Percentiles rank a stretch among this genome's conserved stretches.
Evolutionary conservation across 352 stramenopile species (phyloP).

Genomic region (Phytophthora boehmeriae): DNA sequence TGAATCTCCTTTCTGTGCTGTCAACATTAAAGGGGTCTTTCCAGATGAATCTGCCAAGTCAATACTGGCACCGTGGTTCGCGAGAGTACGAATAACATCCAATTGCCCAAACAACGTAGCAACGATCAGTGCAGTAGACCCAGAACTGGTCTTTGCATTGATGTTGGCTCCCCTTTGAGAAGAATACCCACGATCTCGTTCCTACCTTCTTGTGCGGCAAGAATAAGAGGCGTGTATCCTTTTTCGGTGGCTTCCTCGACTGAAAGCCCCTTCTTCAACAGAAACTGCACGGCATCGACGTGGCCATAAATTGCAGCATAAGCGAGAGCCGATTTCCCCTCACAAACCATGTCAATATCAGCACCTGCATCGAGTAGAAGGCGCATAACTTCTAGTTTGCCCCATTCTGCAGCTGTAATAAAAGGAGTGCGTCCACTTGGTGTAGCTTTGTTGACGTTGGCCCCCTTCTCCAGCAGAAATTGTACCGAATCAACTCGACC

Average conservation of each 20-base stretch:
- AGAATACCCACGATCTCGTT: background rate
- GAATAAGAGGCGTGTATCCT: background rate
- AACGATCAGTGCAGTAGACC: background rate
- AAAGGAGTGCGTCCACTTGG: background rate
- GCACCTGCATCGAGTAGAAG: conserved; percentile 5
- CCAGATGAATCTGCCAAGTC: conserved; percentile 1
- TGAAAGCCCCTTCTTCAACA: background rate
- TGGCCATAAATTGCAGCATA: background rate
- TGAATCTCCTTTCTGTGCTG: background rate
- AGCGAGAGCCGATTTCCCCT: background rate
- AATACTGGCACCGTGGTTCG: background rate
- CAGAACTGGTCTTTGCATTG: background rate
- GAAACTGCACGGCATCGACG: background rate
- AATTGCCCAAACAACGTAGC: background rate
- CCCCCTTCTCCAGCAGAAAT: conserved; percentile 4
- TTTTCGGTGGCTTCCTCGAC: background rate
- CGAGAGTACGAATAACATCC: background rate
- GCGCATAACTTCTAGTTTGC: background rate
- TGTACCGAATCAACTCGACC: background rate
- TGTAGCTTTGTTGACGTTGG: background rate
- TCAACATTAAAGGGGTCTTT: background rate
- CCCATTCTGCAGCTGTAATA: background rate
- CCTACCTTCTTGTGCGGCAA: background rate
- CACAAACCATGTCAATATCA: conserved; percentile 1
- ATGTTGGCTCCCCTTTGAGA: background rate